Base-by-base conservation (phyloP, 345 rosid genomes). In the Noccaea bulbosa region DNA sequence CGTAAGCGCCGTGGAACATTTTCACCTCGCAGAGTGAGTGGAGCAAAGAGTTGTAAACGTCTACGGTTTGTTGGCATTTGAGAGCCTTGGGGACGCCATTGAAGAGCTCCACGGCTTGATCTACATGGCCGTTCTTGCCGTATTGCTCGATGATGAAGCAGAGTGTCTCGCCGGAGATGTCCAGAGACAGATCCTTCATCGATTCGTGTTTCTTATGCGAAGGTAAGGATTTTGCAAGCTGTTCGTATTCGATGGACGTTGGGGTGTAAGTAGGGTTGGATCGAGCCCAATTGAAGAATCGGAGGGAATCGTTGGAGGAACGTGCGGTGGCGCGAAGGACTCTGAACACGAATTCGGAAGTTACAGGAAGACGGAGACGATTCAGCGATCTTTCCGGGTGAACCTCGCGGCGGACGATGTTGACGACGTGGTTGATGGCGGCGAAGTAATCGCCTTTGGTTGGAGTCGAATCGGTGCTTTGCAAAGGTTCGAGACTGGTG, bases 221-320 rank as follows among this genome's bases (percentile, higher is more conserved):
- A 44, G 88, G 86, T 8, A 93, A 77, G 68, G 83, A 89, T 78
- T 80, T 84, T 48, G 87, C 78, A 50, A 91, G 86, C 78, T 91
- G 85, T 69, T 91, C 93, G 51, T 78, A 85, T 24, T 93, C 90
- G 8, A 83, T 56, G 2, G 94, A 84, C 20, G 96, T 87, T 12
- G 97, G 95, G 9, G 69, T 47, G 80, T 93, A 89, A 49, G 17
- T 70, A 30, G 83, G 80, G 22, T 68, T 73, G 5, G 87, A 75
- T 30, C 86, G 84, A 1, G 90, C 96, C 95, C 98, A 91, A 15
- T 87, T 81, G 85, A 93, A 89, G 91, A 91, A 93, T 27, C 93
- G 85, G 76, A 91, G 67, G n/a, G 93, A 87, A 34, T 87, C 86
- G 16, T 82, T 73, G 39, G 92, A 87, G 35, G 83, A 85, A 51